These are phyloP conservation scores for Pseudonitzschia delicatissima DNA, from an alignment of 108 stramenopile species.

Conservation along the genomic window DNA sequence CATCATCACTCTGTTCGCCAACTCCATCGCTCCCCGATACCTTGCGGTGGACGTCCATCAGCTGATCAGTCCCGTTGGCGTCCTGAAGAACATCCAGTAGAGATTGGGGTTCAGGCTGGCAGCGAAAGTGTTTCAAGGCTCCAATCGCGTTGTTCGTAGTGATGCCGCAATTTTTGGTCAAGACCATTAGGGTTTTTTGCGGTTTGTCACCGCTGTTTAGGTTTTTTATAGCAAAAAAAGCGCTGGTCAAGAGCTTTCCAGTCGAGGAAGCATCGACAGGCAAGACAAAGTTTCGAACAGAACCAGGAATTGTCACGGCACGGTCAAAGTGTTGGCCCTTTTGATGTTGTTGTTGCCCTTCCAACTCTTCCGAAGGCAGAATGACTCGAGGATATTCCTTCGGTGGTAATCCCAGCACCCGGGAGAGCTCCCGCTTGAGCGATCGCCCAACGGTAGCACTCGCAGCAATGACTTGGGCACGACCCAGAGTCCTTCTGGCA, in stretches of 20 bases:
- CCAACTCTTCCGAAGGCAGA: constrained; percentile 33
- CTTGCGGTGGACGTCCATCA: constrained; percentile 73
- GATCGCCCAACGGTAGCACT: constrained; percentile 94
- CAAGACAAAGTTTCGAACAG: constrained; percentile 68
- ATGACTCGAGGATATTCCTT: constrained; percentile 75
- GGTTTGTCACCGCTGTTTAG: constrained; percentile 15
- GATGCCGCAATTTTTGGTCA: constrained; percentile 73
- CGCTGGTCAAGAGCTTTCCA: constrained; percentile 71
- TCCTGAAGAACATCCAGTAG: constrained; percentile 71
- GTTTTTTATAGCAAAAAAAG: constrained; percentile 54
- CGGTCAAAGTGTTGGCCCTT: constrained; percentile 52
- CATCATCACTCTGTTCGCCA: constrained; percentile 39
- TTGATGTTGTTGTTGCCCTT: not conserved
- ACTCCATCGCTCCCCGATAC: constrained; percentile 80
- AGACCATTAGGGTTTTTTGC: constrained; percentile 62
- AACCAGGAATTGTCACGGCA: constrained; percentile 78
- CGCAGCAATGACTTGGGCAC: constrained; percentile 80
- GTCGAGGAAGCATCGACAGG: constrained; percentile 55
- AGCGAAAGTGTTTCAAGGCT: constrained; percentile 78
- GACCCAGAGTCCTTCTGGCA: constrained; percentile 63
- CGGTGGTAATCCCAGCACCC: constrained; percentile 78
- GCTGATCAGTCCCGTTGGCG: constrained; percentile 67
- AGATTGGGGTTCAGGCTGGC: constrained; percentile 69
- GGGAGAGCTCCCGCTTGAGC: constrained; percentile 81
- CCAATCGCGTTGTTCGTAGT: constrained; percentile 74